Base-by-base conservation (phyloP, 345 rosid species). In the Punica granatum region DNA sequence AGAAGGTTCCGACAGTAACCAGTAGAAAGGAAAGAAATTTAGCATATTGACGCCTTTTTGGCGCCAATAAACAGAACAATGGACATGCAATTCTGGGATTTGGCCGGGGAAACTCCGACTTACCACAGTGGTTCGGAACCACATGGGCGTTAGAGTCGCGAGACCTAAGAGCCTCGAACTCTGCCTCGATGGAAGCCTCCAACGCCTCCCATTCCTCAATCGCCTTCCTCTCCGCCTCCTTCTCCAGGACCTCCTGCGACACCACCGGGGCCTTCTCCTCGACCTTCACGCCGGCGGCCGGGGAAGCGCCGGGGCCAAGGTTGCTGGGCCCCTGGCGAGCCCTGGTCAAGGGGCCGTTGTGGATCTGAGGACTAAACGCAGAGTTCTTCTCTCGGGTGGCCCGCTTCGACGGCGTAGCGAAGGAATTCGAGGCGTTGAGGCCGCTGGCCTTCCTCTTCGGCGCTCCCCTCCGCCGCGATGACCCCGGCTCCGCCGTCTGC, bases 71-170 rank as follows among this genome's bases (percentile, higher is more conserved):
- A 51, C 58, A 25, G 58, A 19, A 25, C 4, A 51, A 51, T 25
- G 25, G 30, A 26, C 58, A 51, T n/a, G 58, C 58, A 51, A 51
- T n/a, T 51, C 28, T 3, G 28, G 6, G 30, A 51, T n/a, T 51
- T 13, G 14, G 23, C 19, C 61, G 15, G 11, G 16, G 33, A 56
- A 30, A 14, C 18, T 3, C 9, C 34, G 18, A 76, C 90, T 74
- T 75, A 95, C 98, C 97, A 65, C 99, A 95, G 72, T 95, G 99
- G 67, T 69, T 83, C 61, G 98, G 99, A 75, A 95, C 96, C 0
- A 80, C 92, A 77, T 90, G 98, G 65, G 78, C 85, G 77, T 81
- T 84, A 46, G 75, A 51, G 53, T 80, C 86, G 3, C 98, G 92
- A 82, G 97, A 95, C 83, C 87, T 86, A 77, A 95, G 69, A 59